Evolutionary conservation across 169 alveolate genomes (phyloP).

Genomic region (Babesia gibsoni): DNA sequence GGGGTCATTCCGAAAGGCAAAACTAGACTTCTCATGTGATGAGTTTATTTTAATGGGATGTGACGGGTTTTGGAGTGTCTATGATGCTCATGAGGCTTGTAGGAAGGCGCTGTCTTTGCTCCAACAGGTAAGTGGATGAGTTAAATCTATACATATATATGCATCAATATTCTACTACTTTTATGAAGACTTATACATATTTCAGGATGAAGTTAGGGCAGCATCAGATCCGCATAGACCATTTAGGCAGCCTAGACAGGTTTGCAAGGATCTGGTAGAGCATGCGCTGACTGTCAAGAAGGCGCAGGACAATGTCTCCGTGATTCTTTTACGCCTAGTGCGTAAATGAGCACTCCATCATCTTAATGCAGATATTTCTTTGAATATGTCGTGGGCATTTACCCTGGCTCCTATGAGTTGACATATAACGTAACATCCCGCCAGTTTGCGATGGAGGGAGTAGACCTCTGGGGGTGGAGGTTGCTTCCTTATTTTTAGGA

Average conservation of each 20-base stretch:
- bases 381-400: conserved; percentile 65
- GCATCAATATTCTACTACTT: background rate
- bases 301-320: conserved; percentile 71
- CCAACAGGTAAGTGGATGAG: conserved; percentile 18
- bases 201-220: conserved; percentile 68
- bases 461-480: conserved; percentile 92
- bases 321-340: conserved; percentile 37
- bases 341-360: background rate
- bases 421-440: conserved; percentile 85
- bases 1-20: conserved; percentile 72
- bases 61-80: conserved; percentile 90
- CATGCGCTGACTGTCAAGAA: conserved; percentile 67
- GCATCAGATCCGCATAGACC: conserved; percentile 55
- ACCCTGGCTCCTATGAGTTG: conserved; percentile 74
- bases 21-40: conserved; percentile 72
- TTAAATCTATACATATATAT: background rate
- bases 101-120: conserved; percentile 34
- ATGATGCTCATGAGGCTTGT: conserved; percentile 62
- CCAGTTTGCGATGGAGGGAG: conserved; percentile 87
- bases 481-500: conserved; percentile 77
- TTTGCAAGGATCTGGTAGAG: conserved; percentile 75
- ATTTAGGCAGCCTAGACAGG: conserved; percentile 46
- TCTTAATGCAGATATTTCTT: conserved; percentile 50
- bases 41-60: conserved; percentile 94
- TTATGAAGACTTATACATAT: background rate